Percentiles rank a stretch among this genome's conserved stretches.
These are phyloP conservation scores for Sicyos baderoa DNA, from an alignment of 306 rosid species.

Conservation along the genomic window DNA sequence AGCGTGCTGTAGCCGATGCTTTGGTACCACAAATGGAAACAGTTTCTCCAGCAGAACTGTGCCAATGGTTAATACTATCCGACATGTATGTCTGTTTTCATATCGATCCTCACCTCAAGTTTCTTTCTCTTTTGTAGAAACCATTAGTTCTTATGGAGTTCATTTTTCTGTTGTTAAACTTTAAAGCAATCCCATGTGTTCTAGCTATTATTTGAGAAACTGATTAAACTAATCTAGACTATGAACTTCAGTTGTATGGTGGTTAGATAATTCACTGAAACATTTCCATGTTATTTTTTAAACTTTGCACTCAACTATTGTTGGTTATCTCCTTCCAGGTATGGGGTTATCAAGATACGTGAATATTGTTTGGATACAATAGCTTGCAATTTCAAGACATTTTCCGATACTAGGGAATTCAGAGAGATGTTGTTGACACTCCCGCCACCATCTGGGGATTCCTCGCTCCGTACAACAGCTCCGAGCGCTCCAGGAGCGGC, in stretches of 20 bases:
- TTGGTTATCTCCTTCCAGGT: slow-evolving; percentile 35
- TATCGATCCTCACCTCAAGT: neutral
- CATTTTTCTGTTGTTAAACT: neutral
- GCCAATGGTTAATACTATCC: slow-evolving; percentile 77
- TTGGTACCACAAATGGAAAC: slow-evolving; percentile 71
- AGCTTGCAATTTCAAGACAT: slow-evolving; percentile 79
- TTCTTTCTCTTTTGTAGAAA: slow-evolving; percentile 1
- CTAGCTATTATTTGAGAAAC: neutral
- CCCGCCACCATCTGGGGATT: slow-evolving; percentile 94
- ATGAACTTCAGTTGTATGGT: slow-evolving; percentile 3
- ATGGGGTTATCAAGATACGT: slow-evolving; percentile 73
- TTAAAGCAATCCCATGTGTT: neutral
- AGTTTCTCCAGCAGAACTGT: slow-evolving; percentile 72
- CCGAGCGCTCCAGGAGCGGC: slow-evolving; percentile 91
- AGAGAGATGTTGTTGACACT: slow-evolving; percentile 71
- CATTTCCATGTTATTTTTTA: neutral
- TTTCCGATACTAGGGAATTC: slow-evolving; percentile 72
- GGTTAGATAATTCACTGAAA: neutral
- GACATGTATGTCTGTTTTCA: slow-evolving; percentile 54
- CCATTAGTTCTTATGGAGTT: neutral
- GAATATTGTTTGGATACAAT: slow-evolving; percentile 77
- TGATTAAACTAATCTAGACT: neutral
- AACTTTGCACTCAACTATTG: neutral
- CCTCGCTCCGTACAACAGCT: slow-evolving; percentile 73
- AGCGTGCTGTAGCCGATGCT: slow-evolving; percentile 88